Base-by-base conservation (phyloP, 352 stramenopile genomes). In the Saprolegnia diclina region DNA sequence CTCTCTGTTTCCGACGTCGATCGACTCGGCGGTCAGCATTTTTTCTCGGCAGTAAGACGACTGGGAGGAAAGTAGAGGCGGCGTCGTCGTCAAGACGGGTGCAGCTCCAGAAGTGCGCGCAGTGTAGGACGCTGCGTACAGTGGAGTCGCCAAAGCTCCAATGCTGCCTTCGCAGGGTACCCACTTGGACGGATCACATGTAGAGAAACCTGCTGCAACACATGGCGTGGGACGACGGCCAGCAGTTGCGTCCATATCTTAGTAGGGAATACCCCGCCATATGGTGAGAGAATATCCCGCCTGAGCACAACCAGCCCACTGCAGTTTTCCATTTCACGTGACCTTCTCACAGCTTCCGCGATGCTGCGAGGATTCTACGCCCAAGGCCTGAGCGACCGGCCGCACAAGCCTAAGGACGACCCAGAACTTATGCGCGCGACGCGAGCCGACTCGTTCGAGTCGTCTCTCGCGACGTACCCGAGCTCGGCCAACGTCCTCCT, bases 361-460 rank as follows among this genome's bases (percentile, higher is more conserved):
- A 59, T 59, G 52, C 13, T 59, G 11, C 52, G 52, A 16, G 52
- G 3, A 4, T 59, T 59, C 52, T 59, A 59, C 19, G 52, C 52
- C 24, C 52, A 59, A 24, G 52, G 52, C 3, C 35, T 59, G 13
- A 59, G 52, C 52, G 52, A 59, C 11, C 52, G 52, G 52, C 52
- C 52, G 19, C 11, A 59, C n/a, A 22, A 22, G n/a, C n/a, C 5
- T 5, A 54, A 54, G 46, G 46, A 54, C n/a, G n/a, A 54, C 24
- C 24, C 46, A 54, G 24, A 29, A 5, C n/a, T 5, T 5, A 54
- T 59, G 11, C 24, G 35, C 42, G 42, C 42, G 11, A 48, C 42
- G 7, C 11, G 13, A n/a, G 11, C 42, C 3, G 52, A 59, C 35
- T 59, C 52, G 9, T 21, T 59, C 35, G 52, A 59, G 11, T 59